These are phyloP conservation scores for Magnaporthiopsis rhizophila DNA, from an alignment of 2,329 filamentous ascomycete species.

Conservation along the genomic window DNA sequence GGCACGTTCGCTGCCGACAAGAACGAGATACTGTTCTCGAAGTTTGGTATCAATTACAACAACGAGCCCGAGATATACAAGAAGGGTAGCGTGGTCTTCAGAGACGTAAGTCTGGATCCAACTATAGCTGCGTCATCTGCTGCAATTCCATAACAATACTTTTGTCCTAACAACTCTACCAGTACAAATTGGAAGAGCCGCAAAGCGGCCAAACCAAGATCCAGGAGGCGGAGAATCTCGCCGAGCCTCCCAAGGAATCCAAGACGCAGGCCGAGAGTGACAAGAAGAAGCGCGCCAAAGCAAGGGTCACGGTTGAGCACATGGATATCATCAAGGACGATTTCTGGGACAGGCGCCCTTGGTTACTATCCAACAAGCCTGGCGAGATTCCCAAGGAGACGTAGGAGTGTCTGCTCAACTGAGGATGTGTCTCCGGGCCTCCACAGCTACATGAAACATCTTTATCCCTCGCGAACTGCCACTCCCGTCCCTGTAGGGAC, in stretches of 20 bases:
- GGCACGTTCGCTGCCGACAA: constrained; percentile 82
- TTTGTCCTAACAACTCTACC: background rate
- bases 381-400: constrained; percentile 60
- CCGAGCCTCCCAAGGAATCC: constrained; percentile 52
- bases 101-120: constrained; percentile 51
- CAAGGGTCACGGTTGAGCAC: constrained; percentile 73
- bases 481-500: background rate
- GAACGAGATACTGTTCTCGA: constrained; percentile 88
- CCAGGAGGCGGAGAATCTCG: constrained; percentile 37
- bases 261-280: constrained; percentile 80
- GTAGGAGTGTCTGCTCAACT: constrained; percentile 13
- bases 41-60: constrained; percentile 94
- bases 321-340: constrained; percentile 91
- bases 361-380: constrained; percentile 69
- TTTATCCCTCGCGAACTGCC: background rate
- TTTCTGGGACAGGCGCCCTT: constrained; percentile 84
- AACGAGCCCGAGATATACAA: constrained; percentile 88
- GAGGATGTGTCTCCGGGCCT: background rate
- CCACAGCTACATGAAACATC: background rate
- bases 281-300: constrained; percentile 72
- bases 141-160: background rate
- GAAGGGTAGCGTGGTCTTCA: constrained; percentile 86
- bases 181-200: constrained; percentile 66
- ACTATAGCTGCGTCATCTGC: background rate
- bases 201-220: constrained; percentile 33